phyloP scores from a whole-genome alignment of 768 basidiomycete species.

The Russula virescens region DNA sequence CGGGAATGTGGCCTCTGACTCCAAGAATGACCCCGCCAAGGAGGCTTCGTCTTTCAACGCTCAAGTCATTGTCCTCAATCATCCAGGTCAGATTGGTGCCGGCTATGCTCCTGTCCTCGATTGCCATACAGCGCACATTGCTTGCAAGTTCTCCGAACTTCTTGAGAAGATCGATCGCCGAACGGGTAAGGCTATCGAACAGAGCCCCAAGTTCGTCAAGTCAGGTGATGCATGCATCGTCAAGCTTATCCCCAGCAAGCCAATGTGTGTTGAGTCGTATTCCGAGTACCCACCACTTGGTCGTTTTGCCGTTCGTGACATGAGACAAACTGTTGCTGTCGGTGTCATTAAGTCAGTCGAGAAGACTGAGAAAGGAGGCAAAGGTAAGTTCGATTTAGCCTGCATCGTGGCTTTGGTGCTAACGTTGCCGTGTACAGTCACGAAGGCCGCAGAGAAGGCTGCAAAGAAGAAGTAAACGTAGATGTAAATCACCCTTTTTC shows the following conservation, averaged over 20 bases:
- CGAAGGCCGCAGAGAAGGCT: constrained; percentile 95
- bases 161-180: constrained; percentile 99
- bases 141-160: constrained; percentile 98
- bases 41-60: constrained; percentile 99
- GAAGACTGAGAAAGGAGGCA: constrained; percentile 88
- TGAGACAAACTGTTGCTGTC: constrained; percentile 98
- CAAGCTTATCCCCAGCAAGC: constrained; percentile 94
- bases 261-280: constrained; percentile 93
- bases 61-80: constrained; percentile 99
- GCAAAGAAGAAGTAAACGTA: constrained; percentile 89
- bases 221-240: constrained; percentile 99
- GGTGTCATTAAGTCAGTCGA: constrained; percentile 98
- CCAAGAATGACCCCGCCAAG: constrained; percentile 99
- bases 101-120: constrained; percentile 99
- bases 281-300: constrained; percentile 98
- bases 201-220: constrained; percentile 94
- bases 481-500: constrained; percentile 50
- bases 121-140: constrained; percentile 99
- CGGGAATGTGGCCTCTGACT: constrained; percentile 99
- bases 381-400: constrained; percentile 46
- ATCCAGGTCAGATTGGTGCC: constrained; percentile 99
- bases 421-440: constrained; percentile 44
- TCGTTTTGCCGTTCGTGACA: constrained; percentile 99
- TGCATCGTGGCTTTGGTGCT: constrained; percentile 14
- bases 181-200: constrained; percentile 89